Evolutionary conservation across 2,329 filamentous ascomycete species (phyloP).

Genomic region (Emergomyces pasteurianus): DNA sequence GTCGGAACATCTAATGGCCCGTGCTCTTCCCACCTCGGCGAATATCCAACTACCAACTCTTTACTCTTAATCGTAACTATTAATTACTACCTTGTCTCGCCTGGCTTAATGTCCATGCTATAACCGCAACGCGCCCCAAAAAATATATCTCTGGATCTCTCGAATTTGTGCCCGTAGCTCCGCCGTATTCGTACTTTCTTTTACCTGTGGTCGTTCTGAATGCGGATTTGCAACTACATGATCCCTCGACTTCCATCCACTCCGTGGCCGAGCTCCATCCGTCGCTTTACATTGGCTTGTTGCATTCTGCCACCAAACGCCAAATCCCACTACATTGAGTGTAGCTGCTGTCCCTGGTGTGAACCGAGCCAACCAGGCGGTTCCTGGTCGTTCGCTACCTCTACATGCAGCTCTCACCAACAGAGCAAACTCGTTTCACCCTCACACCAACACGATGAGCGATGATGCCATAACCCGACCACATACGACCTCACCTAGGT

Average conservation of each 20-base stretch:
- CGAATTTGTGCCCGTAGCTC: background rate
- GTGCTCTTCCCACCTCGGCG: background rate
- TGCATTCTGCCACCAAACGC: background rate
- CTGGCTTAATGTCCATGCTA: background rate
- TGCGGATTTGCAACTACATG: background rate
- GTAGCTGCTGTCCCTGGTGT: background rate
- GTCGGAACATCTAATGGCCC: constrained; percentile 5
- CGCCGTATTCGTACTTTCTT: background rate
- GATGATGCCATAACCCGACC: constrained; percentile 16
- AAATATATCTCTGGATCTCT: background rate
- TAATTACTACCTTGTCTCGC: background rate
- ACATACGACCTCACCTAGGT: constrained; percentile 13
- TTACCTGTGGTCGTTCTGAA: background rate
- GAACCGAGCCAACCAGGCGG: constrained; percentile 3
- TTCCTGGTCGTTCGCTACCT: constrained; percentile 1
- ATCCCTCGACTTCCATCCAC: background rate
- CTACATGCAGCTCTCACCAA: constrained; percentile 10
- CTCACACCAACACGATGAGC: constrained; percentile 15
- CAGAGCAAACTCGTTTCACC: constrained; percentile 7
- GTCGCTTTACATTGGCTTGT: background rate
- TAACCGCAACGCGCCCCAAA: background rate
- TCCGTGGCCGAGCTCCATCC: background rate
- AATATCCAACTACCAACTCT: background rate
- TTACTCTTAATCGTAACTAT: background rate
- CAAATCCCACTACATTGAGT: background rate